Evolutionary conservation across 2,329 filamentous ascomycete genomes (phyloP).

Genomic region (Microdochium bolleyi): DNA sequence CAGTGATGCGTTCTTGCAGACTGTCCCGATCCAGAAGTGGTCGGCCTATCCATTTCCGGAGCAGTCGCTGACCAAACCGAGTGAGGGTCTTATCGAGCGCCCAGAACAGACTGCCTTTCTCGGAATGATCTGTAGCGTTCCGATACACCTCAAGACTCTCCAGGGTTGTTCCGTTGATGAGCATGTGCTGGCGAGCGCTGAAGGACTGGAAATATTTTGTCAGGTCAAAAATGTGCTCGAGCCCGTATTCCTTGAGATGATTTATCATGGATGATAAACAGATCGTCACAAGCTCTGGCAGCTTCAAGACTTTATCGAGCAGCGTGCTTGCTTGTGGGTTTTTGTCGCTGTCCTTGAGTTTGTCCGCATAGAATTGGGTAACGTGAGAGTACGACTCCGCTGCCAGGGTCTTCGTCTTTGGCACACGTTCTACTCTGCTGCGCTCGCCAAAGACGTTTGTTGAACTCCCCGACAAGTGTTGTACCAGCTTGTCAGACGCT

Average conservation of each 20-base stretch:
- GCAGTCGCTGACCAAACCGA: conserved; percentile 75
- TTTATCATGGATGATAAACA: conserved; percentile 96
- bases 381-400: conserved; percentile 84
- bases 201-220: conserved; percentile 98
- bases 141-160: conserved; percentile 93
- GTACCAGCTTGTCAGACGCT: conserved; percentile 84
- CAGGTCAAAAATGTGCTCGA: conserved; percentile 91
- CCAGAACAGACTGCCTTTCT: conserved; percentile 91
- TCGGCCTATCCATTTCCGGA: conserved; percentile 91
- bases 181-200: conserved; percentile 88
- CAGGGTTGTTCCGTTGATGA: conserved; percentile 89
- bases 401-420: conserved; percentile 71
- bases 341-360: conserved; percentile 56
- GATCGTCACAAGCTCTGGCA: conserved; percentile 80
- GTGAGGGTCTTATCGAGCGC: conserved; percentile 88
- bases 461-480: conserved; percentile 81
- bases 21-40: conserved; percentile 70
- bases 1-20: conserved; percentile 71
- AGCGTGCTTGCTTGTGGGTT: conserved; percentile 55
- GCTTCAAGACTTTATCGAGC: conserved; percentile 76
- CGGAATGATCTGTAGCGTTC: conserved; percentile 80
- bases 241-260: conserved; percentile 82
- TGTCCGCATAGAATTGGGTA: conserved; percentile 84
- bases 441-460: conserved; percentile 90
- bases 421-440: conserved; percentile 73